phyloP scores from a whole-genome alignment of 495 filamentous ascomycete genomes.

The Pyrenula aspistea region DNA sequence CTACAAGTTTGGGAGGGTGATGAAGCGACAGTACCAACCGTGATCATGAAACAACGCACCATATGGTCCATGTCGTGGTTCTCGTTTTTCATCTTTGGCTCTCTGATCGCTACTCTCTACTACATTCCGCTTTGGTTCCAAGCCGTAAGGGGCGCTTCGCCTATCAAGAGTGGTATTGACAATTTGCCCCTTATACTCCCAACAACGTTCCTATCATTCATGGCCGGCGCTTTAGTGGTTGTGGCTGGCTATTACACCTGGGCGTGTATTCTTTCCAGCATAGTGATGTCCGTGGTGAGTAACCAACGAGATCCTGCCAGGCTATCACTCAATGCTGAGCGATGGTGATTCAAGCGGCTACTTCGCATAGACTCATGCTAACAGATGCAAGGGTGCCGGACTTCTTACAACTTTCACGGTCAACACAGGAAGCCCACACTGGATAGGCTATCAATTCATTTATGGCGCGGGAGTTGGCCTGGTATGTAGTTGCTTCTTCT shows the following conservation, averaged over 20 bases:
- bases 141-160: conserved; percentile 16
- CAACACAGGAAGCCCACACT: conserved; percentile 5
- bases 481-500: conserved; percentile 36
- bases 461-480: conserved; percentile 14
- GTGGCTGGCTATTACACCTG: conserved; percentile 29
- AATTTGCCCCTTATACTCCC: conserved; percentile 15
- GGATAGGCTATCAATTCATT: conserved; percentile 18
- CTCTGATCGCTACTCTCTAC: conserved; percentile 34
- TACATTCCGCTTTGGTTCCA: conserved; percentile 28
- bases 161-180: conserved; percentile 19
- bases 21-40: conserved; percentile 53
- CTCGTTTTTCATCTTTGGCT: conserved; percentile 19
- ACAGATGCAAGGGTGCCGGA: conserved; percentile 47
- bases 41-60: conserved; percentile 48
- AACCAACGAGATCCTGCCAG: not conserved
- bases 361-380: too few species aligned
- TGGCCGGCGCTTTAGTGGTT: conserved; percentile 9
- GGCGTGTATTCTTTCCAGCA: conserved; percentile 49
- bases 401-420: conserved; percentile 15
- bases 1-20: conserved; percentile 49
- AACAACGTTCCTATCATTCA: conserved; percentile 9
- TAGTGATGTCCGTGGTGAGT: conserved; percentile 41
- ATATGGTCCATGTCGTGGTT: conserved; percentile 35
- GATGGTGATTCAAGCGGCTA: too few species aligned
- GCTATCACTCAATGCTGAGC: too few species aligned